Evolutionary conservation across 2,329 filamentous ascomycete species (phyloP).

Genomic region (Sporothrix phasma): DNA sequence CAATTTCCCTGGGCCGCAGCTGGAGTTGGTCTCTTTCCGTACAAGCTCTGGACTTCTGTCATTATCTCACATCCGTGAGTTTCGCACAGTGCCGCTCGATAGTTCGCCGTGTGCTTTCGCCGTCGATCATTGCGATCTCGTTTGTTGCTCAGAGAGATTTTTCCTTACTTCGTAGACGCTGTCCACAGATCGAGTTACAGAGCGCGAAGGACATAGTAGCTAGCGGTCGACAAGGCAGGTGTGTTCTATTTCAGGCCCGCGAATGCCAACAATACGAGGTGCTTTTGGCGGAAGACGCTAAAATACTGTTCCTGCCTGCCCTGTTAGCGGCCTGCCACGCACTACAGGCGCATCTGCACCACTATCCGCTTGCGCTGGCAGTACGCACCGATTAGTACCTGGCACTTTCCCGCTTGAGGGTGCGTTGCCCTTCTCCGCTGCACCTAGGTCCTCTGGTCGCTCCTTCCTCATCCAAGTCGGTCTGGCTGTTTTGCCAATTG

Average conservation of each 20-base stretch:
- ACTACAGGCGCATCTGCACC: background rate
- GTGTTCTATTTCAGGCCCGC: background rate
- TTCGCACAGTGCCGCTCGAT: too few relatives aligned
- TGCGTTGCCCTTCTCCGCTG: conserved; percentile 1
- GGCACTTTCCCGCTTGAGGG: background rate
- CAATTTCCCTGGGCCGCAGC: conserved; percentile 14
- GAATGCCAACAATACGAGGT: background rate
- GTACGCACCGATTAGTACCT: conserved; percentile 2
- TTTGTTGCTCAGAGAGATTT: too few relatives aligned
- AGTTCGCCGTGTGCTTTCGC: background rate
- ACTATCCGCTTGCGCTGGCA: conserved; percentile 6
- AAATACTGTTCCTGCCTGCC: background rate
- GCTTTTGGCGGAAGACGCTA: background rate
- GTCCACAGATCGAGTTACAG: background rate
- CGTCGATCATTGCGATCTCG: background rate
- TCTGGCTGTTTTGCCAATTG: conserved; percentile 15
- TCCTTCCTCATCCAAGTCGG: conserved; percentile 16
- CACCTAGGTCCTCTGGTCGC: conserved; percentile 3
- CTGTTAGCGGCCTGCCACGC: background rate
- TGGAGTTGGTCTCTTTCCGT: conserved; percentile 1
- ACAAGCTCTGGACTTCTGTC: background rate
- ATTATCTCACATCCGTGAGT: too few relatives aligned
- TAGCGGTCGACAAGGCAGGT: background rate
- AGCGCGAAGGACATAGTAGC: background rate
- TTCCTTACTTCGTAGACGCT: background rate